Conservation (phyloP, 805 yeast species). For the Naumovozyma castellii region DNA sequence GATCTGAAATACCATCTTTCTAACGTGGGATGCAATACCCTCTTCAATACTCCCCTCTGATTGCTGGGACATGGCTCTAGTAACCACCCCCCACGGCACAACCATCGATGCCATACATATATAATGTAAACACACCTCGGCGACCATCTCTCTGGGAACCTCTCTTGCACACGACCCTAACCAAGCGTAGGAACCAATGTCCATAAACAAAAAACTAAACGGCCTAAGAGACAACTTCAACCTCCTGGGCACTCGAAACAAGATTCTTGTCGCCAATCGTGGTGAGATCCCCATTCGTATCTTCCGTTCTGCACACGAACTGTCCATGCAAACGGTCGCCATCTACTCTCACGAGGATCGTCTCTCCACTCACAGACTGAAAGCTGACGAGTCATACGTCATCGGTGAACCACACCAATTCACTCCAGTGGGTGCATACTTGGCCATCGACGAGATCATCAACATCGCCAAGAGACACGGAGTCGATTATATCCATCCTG, state of each 20-base stretch:
- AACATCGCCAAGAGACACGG: conserved; percentile 64
- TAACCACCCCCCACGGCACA: no score
- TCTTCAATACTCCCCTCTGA: no score
- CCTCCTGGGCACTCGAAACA: conserved; percentile 33
- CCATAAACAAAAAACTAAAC: conserved; percentile 9
- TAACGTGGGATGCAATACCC: no score
- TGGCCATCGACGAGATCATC: conserved; percentile 89
- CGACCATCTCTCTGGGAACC: no score
- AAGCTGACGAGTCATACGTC: conserved; percentile 86
- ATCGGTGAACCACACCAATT: conserved; percentile 68
- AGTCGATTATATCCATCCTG: conserved; percentile 84
- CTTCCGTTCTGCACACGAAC: conserved; percentile 92
- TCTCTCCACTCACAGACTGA: conserved; percentile 84
- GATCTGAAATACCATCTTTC: no score
- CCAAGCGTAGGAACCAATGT: no score
- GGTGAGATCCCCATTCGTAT: conserved; percentile 80
- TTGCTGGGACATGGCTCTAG: no score
- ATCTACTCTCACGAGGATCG: conserved; percentile 93
- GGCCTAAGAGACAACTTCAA: conserved; percentile 20
- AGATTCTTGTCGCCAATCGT: conserved; percentile 69
- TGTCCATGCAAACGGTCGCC: conserved; percentile 93
- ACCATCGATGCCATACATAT: no score
- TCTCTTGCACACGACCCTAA: no score
- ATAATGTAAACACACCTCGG: no score
- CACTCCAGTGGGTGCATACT: conserved; percentile 89